phyloP scores from a whole-genome alignment of 1,139 yeast species.

The Magnusiomyces clavatus region DNA sequence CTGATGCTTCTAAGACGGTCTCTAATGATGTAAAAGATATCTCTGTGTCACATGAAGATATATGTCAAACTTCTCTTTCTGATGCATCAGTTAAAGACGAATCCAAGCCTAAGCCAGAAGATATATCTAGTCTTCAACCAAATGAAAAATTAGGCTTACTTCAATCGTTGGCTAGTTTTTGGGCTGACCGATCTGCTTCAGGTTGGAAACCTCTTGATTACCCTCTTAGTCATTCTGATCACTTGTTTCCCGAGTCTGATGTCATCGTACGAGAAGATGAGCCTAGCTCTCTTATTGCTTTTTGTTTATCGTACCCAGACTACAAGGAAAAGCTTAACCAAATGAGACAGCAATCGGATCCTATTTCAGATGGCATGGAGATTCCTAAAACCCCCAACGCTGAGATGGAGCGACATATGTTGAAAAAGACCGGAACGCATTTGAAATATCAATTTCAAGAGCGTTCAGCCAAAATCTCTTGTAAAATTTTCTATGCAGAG shows the following conservation, averaged over 20 bases:
- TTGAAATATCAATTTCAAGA: slow-evolving; percentile 82
- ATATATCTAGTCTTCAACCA: slow-evolving; percentile 23
- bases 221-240: slow-evolving; percentile 69
- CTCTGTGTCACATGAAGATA: no score
- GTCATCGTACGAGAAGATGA: slow-evolving; percentile 95
- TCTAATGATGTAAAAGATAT: no score
- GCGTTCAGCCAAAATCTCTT: slow-evolving; percentile 73
- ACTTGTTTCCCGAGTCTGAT: slow-evolving; percentile 87
- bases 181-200: slow-evolving; percentile 97
- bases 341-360: slow-evolving; percentile 28
- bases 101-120: neutral
- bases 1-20: no score
- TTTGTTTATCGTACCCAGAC: slow-evolving; percentile 79
- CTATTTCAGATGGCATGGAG: slow-evolving; percentile 24
- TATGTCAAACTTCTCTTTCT: no score
- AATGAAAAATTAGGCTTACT: slow-evolving; percentile 70
- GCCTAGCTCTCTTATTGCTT: slow-evolving; percentile 90
- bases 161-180: slow-evolving; percentile 79
- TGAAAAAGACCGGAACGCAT: slow-evolving; percentile 80
- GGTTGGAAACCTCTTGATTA: slow-evolving; percentile 90
- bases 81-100: neutral
- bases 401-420: slow-evolving; percentile 57
- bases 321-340: slow-evolving; percentile 57
- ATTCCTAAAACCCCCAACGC: slow-evolving; percentile 11
- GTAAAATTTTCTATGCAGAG: slow-evolving; percentile 91